phyloP scores from a whole-genome alignment of 1,284 basidiomycete genomes.

The Malassezia equina region DNA sequence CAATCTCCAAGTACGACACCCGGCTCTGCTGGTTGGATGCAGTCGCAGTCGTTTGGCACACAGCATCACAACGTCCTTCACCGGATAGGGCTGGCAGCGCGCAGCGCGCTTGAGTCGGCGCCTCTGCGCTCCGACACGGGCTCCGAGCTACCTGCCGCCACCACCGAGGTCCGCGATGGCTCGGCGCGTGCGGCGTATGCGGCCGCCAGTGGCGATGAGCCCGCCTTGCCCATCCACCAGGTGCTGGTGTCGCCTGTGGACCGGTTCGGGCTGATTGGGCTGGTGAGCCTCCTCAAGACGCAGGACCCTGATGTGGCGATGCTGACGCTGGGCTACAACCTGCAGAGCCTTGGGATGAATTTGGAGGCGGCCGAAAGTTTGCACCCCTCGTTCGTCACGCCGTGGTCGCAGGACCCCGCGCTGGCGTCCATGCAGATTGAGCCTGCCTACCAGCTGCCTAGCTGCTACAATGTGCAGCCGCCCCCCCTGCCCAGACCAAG shows the following conservation, averaged over 20 bases:
- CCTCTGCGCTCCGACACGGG: not conserved
- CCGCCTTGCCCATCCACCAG: conserved; percentile 72
- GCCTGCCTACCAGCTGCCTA: conserved; percentile 71
- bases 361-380: conserved; percentile 72
- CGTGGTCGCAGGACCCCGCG: conserved; percentile 81
- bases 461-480: conserved; percentile 86
- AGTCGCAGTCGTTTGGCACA: conserved; percentile 5
- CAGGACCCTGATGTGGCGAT: conserved; percentile 76
- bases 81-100: conserved; percentile 5
- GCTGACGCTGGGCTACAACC: conserved; percentile 78
- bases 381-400: conserved; percentile 88
- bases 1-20: conserved; percentile 3
- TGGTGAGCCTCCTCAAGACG: conserved; percentile 83
- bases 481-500: conserved; percentile 80
- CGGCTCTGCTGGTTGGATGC: conserved; percentile 8
- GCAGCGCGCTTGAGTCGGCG: not conserved
- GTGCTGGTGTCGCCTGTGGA: conserved; percentile 86
- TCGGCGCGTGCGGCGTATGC: conserved; percentile 1
- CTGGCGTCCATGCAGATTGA: conserved; percentile 73
- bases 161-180: not conserved
- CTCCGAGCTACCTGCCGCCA: not conserved
- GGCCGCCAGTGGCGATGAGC: conserved; percentile 19
- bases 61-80: not conserved
- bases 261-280: conserved; percentile 79
- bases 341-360: conserved; percentile 85